Percentiles rank a stretch among this genome's conserved stretches.
phyloP scores from a whole-genome alignment of 2,329 filamentous ascomycete species.

The Botrytis cinerea region DNA sequence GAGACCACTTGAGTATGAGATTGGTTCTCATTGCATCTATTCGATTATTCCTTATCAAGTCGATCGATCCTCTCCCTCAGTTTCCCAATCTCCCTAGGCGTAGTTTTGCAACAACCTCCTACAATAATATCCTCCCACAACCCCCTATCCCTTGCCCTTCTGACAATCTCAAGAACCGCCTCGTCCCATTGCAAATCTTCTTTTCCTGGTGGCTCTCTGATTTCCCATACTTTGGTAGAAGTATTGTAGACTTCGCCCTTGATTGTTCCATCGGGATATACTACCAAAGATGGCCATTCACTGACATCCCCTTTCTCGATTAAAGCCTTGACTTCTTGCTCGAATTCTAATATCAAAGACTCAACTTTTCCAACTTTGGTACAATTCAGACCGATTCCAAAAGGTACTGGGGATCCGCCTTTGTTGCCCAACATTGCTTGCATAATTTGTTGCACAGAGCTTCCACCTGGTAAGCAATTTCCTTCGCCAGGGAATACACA shows the following conservation, averaged over 20 bases:
- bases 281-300: conserved; percentile 56
- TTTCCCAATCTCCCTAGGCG: conserved; percentile 39
- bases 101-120: conserved; percentile 51
- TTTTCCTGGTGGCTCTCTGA: conserved; percentile 27
- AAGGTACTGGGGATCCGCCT: conserved; percentile 46
- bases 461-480: conserved; percentile 59
- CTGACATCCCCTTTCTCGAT: conserved; percentile 41
- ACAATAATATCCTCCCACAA: conserved; percentile 44
- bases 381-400: conserved; percentile 69
- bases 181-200: conserved; percentile 42
- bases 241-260: conserved; percentile 69
- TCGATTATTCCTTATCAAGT: conserved; percentile 6
- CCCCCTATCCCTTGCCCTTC: conserved; percentile 33
- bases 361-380: conserved; percentile 65
- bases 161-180: conserved; percentile 42
- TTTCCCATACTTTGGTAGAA: conserved; percentile 60
- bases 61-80: conserved; percentile 36
- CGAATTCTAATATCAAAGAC: conserved; percentile 55
- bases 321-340: conserved; percentile 50
- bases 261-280: conserved; percentile 68
- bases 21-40: neutral
- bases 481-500: conserved; percentile 61
- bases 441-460: conserved; percentile 48
- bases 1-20: neutral
- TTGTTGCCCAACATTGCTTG: conserved; percentile 41